phyloP scores from a whole-genome alignment of 208 protist species.

The Angomonas ambiguus region DNA sequence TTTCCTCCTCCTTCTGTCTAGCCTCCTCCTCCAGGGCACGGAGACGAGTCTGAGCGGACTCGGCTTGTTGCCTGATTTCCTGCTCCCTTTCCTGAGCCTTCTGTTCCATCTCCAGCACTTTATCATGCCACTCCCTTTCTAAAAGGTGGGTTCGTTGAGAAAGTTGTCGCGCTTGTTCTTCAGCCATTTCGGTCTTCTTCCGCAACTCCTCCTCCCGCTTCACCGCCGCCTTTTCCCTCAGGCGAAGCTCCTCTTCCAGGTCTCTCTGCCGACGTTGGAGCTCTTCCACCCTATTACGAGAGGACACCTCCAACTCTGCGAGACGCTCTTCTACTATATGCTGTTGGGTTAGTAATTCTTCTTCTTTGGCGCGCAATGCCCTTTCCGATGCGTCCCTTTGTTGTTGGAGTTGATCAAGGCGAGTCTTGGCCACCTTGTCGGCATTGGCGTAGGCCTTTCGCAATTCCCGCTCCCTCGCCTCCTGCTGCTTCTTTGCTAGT shows the following conservation, averaged over 20 bases:
- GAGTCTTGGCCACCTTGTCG: slow-evolving; percentile 25
- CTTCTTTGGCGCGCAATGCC: slow-evolving; percentile 40
- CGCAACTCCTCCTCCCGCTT: slow-evolving; percentile 44
- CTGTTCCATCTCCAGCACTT: slow-evolving; percentile 40
- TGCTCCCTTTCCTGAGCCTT: slow-evolving; percentile 32
- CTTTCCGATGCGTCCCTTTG: slow-evolving; percentile 39
- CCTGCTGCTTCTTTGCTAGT: slow-evolving; percentile 24
- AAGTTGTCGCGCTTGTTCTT: slow-evolving; percentile 39
- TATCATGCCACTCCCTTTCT: slow-evolving; percentile 48
- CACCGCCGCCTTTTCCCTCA: slow-evolving; percentile 34
- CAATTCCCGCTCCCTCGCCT: slow-evolving; percentile 40
- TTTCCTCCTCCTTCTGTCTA: slow-evolving; percentile 32
- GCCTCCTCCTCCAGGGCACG: slow-evolving; percentile 36
- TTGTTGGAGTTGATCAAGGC: slow-evolving; percentile 45
- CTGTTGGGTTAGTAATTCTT: slow-evolving; percentile 35
- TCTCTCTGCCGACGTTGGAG: slow-evolving; percentile 46
- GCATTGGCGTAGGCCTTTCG: slow-evolving; percentile 25
- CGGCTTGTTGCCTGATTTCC: slow-evolving; percentile 28
- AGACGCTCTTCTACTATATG: slow-evolving; percentile 47
- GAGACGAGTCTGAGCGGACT: slow-evolving; percentile 37
- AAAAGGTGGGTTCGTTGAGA: slow-evolving; percentile 25
- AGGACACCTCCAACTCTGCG: slow-evolving; percentile 29
- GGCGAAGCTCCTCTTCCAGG: slow-evolving; percentile 37
- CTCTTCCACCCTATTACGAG: slow-evolving; percentile 44
- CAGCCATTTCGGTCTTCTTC: slow-evolving; percentile 21